Conservation (phyloP, 2,329 filamentous ascomycete genomes). For the Phialophora verrucosa region DNA sequence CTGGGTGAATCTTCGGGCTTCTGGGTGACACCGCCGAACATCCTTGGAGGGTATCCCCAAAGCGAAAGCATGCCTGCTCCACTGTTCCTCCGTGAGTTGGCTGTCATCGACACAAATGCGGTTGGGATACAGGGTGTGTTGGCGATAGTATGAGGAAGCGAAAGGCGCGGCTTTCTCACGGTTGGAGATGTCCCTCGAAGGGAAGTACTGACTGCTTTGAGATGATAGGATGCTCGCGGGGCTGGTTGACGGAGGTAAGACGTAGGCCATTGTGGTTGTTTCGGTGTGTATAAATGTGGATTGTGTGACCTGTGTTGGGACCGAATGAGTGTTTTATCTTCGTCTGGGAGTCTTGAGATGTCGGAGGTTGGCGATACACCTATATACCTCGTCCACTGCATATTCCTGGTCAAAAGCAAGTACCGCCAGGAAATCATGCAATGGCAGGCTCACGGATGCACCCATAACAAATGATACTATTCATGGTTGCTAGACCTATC, state of each 20-base stretch:
- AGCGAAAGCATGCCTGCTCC: conserved; percentile 29
- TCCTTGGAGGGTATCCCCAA: conserved; percentile 29
- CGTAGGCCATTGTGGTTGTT: conserved; percentile 16
- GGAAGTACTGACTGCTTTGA: conserved; percentile 4
- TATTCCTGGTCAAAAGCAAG: not conserved
- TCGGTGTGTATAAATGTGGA: not conserved
- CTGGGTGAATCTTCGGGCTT: conserved; percentile 27
- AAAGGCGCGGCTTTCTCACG: not conserved
- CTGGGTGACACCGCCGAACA: conserved; percentile 18
- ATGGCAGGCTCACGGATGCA: not conserved
- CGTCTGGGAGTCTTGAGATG: not conserved
- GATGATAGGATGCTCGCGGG: conserved; percentile 16
- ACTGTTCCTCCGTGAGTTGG: conserved; percentile 25
- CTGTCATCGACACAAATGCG: conserved; percentile 21
- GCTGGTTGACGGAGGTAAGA: conserved; percentile 7
- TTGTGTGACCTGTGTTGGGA: not conserved
- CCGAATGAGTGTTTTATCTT: conserved; percentile 1
- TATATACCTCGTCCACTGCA: conserved; percentile 6
- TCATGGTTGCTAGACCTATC: conserved; percentile 2
- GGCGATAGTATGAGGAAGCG: conserved; percentile 21
- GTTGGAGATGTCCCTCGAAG: conserved; percentile 15
- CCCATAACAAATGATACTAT: conserved; percentile 13
- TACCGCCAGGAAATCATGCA: not conserved
- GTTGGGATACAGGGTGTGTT: conserved; percentile 25
- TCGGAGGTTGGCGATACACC: not conserved